Conservation (phyloP, 23 red algal genomes). For the Cyanidiococcus yangmingshanensis region DNA sequence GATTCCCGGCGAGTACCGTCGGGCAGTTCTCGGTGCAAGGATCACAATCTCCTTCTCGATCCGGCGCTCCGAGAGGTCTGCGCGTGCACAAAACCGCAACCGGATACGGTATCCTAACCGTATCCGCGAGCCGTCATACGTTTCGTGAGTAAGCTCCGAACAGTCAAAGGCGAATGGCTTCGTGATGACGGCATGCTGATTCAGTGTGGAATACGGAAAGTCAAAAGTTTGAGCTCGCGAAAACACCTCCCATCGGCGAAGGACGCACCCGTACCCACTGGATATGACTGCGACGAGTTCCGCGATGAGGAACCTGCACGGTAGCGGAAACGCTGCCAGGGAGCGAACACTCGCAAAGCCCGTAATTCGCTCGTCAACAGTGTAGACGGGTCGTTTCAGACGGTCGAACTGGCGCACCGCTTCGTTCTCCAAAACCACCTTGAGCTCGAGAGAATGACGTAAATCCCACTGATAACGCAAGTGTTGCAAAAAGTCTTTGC, state of each 20-base stretch:
- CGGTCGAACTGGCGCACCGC: neutral
- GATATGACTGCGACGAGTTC: neutral
- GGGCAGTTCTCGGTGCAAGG: conserved; percentile 36
- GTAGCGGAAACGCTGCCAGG: neutral
- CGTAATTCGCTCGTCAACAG: neutral
- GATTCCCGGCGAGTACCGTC: conserved; percentile 16
- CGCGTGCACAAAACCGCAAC: conserved; percentile 45
- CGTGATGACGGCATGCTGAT: neutral
- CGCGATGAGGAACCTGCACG: neutral
- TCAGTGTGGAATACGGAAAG: neutral
- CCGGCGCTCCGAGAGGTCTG: conserved; percentile 47
- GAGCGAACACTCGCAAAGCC: neutral
- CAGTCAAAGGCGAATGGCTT: conserved; percentile 76
- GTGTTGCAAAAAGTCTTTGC: neutral
- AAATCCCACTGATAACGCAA: neutral
- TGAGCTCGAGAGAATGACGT: neutral
- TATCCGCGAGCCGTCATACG: conserved; percentile 86
- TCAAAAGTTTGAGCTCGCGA: neutral
- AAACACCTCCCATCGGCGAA: neutral
- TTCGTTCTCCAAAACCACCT: neutral
- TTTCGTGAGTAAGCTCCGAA: conserved; percentile 83
- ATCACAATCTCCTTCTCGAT: conserved; percentile 54
- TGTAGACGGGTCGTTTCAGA: neutral
- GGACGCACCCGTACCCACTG: neutral
- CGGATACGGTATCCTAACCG: conserved; percentile 75